phyloP scores from a whole-genome alignment of 768 basidiomycete species.

The Glaciozyma martinii region DNA sequence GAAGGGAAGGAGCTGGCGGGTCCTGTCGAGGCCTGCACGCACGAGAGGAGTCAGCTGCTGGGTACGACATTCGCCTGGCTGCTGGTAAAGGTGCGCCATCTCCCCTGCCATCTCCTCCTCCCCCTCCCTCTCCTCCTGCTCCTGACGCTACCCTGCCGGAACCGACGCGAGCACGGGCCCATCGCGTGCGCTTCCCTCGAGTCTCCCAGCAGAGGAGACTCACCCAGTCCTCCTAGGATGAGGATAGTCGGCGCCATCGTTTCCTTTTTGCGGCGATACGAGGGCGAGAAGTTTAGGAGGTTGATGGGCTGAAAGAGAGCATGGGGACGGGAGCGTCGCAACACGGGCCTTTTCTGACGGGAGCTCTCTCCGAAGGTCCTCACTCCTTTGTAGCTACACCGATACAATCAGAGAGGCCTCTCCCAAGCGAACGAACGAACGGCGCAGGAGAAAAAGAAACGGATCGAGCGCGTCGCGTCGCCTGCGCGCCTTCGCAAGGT shows the following conservation, averaged over 20 bases:
- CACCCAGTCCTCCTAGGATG: slow-evolving; percentile 25
- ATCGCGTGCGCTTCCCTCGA: background rate
- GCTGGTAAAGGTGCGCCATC: no score
- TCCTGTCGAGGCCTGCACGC: slow-evolving; percentile 5
- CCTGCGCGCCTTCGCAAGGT: background rate
- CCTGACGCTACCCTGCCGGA: no score
- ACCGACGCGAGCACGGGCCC: no score
- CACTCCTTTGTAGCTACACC: no score
- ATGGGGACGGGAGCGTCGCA: no score
- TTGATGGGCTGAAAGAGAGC: background rate
- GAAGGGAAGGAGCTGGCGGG: slow-evolving; percentile 22
- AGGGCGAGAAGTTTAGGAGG: background rate
- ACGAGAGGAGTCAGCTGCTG: background rate
- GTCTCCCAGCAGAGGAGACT: background rate
- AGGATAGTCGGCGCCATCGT: slow-evolving; percentile 7
- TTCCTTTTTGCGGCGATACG: background rate
- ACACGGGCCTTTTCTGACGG: no score
- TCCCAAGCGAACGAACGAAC: no score
- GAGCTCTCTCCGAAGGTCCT: no score
- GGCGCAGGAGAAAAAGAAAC: background rate
- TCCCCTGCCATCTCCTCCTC: no score
- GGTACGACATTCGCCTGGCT: no score
- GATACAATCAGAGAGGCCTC: no score
- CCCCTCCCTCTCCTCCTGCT: no score
- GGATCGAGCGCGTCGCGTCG: background rate